Conservation (phyloP, 2,329 filamentous ascomycete species). For the Claviceps maximensis region DNA sequence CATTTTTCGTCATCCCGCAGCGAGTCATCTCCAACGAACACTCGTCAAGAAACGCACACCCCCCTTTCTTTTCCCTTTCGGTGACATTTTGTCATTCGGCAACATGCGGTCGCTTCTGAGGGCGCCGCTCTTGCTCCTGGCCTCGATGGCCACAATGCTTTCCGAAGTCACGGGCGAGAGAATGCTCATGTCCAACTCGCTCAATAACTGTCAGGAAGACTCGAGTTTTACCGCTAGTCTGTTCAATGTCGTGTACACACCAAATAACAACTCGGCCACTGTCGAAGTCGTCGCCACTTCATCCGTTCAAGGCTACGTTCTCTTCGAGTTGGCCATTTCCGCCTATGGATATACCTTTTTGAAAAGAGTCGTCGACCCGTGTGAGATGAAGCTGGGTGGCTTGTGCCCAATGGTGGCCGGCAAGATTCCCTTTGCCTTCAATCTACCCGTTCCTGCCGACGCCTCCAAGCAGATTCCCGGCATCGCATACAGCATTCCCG, state of each 20-base stretch:
- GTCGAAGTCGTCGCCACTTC: slow-evolving; percentile 73
- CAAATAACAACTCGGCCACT: slow-evolving; percentile 56
- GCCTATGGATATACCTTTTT: slow-evolving; percentile 74
- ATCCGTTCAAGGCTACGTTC: slow-evolving; percentile 67
- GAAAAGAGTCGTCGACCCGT: slow-evolving; percentile 59
- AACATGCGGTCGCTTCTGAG: slow-evolving; percentile 35
- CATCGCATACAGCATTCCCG: slow-evolving; percentile 80
- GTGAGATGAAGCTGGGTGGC: slow-evolving; percentile 53
- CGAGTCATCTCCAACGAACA: background rate
- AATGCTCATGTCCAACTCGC: slow-evolving; percentile 67
- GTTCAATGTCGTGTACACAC: slow-evolving; percentile 74
- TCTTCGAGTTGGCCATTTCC: slow-evolving; percentile 60
- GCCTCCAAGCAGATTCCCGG: slow-evolving; percentile 57
- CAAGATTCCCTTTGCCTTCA: slow-evolving; percentile 62
- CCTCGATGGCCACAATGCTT: slow-evolving; percentile 29
- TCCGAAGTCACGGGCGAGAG: slow-evolving; percentile 44
- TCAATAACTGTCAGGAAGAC: slow-evolving; percentile 73
- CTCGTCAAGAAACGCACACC: background rate
- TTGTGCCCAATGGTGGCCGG: slow-evolving; percentile 87
- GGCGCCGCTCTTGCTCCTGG: slow-evolving; percentile 31
- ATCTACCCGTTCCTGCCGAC: slow-evolving; percentile 42
- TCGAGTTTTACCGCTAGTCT: slow-evolving; percentile 77
- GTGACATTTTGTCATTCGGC: background rate
- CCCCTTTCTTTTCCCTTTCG: background rate
- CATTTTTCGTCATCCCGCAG: background rate